These are phyloP conservation scores for Boletus sensibilis DNA, from an alignment of 768 basidiomycete genomes.

Conservation along the genomic window DNA sequence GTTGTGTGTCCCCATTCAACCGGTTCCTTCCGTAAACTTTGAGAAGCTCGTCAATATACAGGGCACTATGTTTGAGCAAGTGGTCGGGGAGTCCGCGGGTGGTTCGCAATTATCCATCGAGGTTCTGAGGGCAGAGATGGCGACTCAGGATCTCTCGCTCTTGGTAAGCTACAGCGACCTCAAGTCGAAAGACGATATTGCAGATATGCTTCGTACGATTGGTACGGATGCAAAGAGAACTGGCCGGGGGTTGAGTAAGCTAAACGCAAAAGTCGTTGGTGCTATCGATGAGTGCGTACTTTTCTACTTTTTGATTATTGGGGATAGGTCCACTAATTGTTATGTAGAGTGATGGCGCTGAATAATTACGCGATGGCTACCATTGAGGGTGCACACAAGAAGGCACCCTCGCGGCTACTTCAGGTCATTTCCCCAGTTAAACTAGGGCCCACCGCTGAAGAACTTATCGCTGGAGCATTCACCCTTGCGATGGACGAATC, in stretches of 20 bases:
- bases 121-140: slow-evolving; percentile 77
- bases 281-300: slow-evolving; percentile 66
- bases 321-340: slow-evolving; percentile 2
- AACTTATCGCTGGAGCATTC: slow-evolving; percentile 56
- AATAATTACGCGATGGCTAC: slow-evolving; percentile 67
- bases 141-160: slow-evolving; percentile 62
- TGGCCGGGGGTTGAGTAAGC: slow-evolving; percentile 56
- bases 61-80: slow-evolving; percentile 57
- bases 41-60: slow-evolving; percentile 60
- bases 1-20: slow-evolving; percentile 38
- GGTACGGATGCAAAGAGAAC: slow-evolving; percentile 60
- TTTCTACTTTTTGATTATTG: background rate
- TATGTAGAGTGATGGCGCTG: slow-evolving; percentile 62
- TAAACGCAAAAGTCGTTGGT: slow-evolving; percentile 67
- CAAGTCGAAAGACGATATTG: slow-evolving; percentile 56
- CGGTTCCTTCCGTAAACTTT: slow-evolving; percentile 51
- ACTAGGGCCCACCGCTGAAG: slow-evolving; percentile 34
- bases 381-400: slow-evolving; percentile 42
- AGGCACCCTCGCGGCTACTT: slow-evolving; percentile 31
- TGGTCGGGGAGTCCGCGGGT: slow-evolving; percentile 58
- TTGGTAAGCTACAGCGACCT: slow-evolving; percentile 65
- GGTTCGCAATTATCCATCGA: slow-evolving; percentile 61
- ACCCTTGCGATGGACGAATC: slow-evolving; percentile 61
- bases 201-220: slow-evolving; percentile 51
- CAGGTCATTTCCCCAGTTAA: slow-evolving; percentile 42